These are phyloP conservation scores for Sporothrix variecibatus DNA, from an alignment of 2,329 filamentous ascomycete genomes.

Conservation along the genomic window DNA sequence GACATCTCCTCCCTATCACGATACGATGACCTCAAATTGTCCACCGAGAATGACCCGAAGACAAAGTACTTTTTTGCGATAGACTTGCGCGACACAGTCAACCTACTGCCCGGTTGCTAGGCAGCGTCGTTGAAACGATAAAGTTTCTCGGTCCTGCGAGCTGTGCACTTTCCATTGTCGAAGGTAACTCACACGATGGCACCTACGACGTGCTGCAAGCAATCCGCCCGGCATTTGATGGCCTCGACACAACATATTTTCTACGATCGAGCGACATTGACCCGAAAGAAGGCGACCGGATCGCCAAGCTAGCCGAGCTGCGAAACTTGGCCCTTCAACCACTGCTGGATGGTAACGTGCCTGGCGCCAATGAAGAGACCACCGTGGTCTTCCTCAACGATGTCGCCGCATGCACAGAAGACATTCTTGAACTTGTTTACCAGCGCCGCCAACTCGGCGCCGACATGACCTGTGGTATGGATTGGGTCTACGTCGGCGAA, in stretches of 20 bases:
- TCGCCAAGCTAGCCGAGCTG: constrained; percentile 71
- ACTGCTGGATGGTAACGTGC: constrained; percentile 42
- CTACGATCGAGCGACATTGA: constrained; percentile 47
- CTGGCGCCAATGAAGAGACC: constrained; percentile 38
- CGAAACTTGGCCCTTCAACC: constrained; percentile 70
- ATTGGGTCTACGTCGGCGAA: constrained; percentile 51
- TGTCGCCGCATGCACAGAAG: constrained; percentile 54
- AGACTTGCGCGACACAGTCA: constrained; percentile 49
- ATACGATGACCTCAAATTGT: constrained; percentile 28
- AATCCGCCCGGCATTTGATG: constrained; percentile 44
- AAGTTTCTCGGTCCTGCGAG: constrained; percentile 46
- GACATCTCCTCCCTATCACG: background rate
- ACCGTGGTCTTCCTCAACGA: constrained; percentile 58
- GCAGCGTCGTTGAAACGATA: constrained; percentile 46
- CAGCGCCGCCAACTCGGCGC: constrained; percentile 50
- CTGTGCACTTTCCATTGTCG: constrained; percentile 57
- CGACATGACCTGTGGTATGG: constrained; percentile 61
- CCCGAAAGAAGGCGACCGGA: constrained; percentile 50
- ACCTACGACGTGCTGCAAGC: constrained; percentile 52
- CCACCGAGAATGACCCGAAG: background rate
- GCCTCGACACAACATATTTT: constrained; percentile 45
- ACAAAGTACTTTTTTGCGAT: constrained; percentile 54
- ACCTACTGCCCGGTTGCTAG: constrained; percentile 54
- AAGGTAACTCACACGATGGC: constrained; percentile 57
- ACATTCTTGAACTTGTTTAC: constrained; percentile 58